Base-by-base conservation (phyloP, 345 rosid species). In the Moricandia arvensis region DNA sequence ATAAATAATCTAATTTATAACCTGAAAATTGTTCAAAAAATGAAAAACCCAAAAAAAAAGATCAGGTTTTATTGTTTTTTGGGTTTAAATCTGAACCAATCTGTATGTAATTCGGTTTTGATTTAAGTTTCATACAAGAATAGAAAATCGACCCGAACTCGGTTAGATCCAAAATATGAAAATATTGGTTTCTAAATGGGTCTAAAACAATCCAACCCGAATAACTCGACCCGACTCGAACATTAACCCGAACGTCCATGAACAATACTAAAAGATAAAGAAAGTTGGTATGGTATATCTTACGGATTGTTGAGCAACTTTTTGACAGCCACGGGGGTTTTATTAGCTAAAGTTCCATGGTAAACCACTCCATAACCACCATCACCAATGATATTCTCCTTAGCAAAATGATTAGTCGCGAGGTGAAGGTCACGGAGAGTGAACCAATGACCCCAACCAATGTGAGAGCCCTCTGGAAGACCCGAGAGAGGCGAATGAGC, bases 391-490 rank as follows among this genome's bases (percentile, higher is more conserved):
- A 91, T 82, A 76, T 89, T 90, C 72, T 91, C 96, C 81, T 83
- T 90, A 6, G 95, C 74, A 75, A 94, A 94, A 63, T 83, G 86
- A 73, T 82, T 84, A 17, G 97, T 94, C 29, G 95, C 95, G 7
- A 84, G 76, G 29, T 91, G 91, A 53, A 94, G 88, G 72, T 94
- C 98, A 77, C 98, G 85, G 57, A 94, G 83, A 53, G 97, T 94
- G 83, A 94, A 94, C 98, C 98, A 94, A 60, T 91, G 98, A 27
- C 98, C 98, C 98, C 98, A 94, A 59, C 97, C 98, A 37, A 90
- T 84, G 35, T 86, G 95, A 15, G 98, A 91, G 78, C 85, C 88
- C 71, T 94, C 97, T 26, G 96, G 96, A 73, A 91, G 83, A 58
- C 93, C 97, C 45, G 88, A 81, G 76, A 90, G 85, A 66, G 97